Evolutionary conservation across 352 stramenopile genomes (phyloP).

Genomic region (Pythium vanterpoolii): DNA sequence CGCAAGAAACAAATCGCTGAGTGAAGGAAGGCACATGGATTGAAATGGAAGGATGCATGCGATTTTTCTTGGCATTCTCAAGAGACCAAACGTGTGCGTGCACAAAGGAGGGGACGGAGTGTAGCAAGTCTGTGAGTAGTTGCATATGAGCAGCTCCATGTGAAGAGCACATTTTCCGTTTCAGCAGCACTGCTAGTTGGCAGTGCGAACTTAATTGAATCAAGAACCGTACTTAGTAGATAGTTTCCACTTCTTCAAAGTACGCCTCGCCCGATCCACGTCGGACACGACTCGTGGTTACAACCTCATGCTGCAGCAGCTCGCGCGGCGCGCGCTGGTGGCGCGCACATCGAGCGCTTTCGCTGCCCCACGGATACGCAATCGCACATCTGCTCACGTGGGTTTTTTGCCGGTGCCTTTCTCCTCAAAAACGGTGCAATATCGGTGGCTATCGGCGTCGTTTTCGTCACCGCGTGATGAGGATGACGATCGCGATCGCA

Average conservation of each 20-base stretch:
- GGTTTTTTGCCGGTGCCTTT: not conserved
- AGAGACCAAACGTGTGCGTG: not conserved
- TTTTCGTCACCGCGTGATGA: conserved; percentile 17
- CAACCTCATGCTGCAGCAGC: conserved; percentile 3
- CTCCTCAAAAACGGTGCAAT: not conserved
- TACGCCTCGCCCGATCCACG: conserved; percentile 8
- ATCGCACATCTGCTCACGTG: not conserved
- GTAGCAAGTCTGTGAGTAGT: not conserved
- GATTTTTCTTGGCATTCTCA: not conserved
- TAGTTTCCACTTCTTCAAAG: too few species aligned
- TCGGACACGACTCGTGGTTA: not conserved
- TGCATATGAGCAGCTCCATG: too few species aligned
- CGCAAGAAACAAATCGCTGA: not conserved
- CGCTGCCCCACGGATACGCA: conserved; percentile 14
- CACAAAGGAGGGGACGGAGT: not conserved
- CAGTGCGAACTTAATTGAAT: not conserved
- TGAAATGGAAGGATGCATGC: not conserved
- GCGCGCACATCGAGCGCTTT: not conserved
- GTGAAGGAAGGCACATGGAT: not conserved
- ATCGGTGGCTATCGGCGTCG: conserved; percentile 5
- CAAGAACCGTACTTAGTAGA: not conserved
- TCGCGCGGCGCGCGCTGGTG: conserved; percentile 2
- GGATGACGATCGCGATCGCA: conserved; percentile 12
- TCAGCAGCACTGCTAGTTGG: not conserved
- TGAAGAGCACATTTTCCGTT: not conserved